These are phyloP conservation scores for Eutrema heterophyllum DNA, from an alignment of 345 rosid genomes.

Conservation along the genomic window DNA sequence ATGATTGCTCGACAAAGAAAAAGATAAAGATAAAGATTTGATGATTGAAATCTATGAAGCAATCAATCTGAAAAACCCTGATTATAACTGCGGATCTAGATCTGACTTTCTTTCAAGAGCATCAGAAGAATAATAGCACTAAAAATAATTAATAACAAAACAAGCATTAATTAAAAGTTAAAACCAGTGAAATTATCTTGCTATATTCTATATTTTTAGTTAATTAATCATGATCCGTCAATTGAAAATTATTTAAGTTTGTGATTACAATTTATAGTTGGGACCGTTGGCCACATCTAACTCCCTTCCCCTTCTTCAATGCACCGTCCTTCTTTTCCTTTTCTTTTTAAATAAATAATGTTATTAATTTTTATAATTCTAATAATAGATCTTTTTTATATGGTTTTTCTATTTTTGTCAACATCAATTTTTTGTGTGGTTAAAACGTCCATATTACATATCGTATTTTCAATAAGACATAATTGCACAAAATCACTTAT, in stretches of 20 bases:
- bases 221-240: background rate
- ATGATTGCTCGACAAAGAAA: background rate
- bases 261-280: slow-evolving; percentile 25
- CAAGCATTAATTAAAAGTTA: too few species aligned
- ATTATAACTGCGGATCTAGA: background rate
- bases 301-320: slow-evolving; percentile 26
- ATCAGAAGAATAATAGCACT: background rate
- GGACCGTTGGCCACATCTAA: slow-evolving; percentile 30
- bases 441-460: too few species aligned
- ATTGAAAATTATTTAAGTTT: background rate
- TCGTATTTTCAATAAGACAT: too few species aligned
- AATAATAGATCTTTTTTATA: too few species aligned
- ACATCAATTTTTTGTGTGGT: too few species aligned
- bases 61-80: background rate
- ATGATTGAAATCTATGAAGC: background rate
- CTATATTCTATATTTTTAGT: background rate
- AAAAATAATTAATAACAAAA: background rate
- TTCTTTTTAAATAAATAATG: too few species aligned
- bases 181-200: background rate
- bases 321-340: slow-evolving; percentile 29
- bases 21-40: too few species aligned
- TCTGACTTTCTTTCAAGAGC: background rate
- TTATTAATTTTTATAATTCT: too few species aligned
- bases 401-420: too few species aligned
- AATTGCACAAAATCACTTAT: too few species aligned